These are phyloP conservation scores for Fusarium sp. DNA, from an alignment of 2,329 filamentous ascomycete species.

Conservation along the genomic window DNA sequence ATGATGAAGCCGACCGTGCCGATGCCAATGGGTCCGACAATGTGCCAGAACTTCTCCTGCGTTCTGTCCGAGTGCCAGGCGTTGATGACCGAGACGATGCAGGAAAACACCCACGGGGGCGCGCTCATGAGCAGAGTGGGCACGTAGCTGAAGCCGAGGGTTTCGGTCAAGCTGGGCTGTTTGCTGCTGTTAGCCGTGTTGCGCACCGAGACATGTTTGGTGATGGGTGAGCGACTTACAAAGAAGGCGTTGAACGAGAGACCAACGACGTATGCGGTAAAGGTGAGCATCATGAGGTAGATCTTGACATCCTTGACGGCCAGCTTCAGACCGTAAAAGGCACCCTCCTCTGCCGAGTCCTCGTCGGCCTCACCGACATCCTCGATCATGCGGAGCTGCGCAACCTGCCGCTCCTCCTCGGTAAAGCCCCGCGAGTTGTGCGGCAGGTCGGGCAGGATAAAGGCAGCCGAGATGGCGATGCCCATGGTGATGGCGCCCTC, in stretches of 20 bases:
- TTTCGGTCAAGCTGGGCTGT: slow-evolving; percentile 58
- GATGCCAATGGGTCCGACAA: slow-evolving; percentile 60
- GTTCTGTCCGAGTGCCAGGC: slow-evolving; percentile 65
- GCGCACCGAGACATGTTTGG: neutral
- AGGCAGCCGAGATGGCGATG: slow-evolving; percentile 56
- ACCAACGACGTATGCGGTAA: slow-evolving; percentile 68
- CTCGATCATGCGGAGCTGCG: slow-evolving; percentile 64
- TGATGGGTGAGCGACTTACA: slow-evolving; percentile 12
- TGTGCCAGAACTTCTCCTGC: slow-evolving; percentile 69
- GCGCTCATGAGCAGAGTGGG: slow-evolving; percentile 65
- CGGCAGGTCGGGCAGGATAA: slow-evolving; percentile 64
- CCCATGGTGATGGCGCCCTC: slow-evolving; percentile 63
- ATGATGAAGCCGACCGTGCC: slow-evolving; percentile 68
- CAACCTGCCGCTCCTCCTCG: slow-evolving; percentile 64
- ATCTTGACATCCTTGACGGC: slow-evolving; percentile 69
- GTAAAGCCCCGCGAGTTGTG: slow-evolving; percentile 66
- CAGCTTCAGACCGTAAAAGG: slow-evolving; percentile 65
- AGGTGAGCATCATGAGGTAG: slow-evolving; percentile 70
- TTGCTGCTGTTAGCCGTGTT: neutral
- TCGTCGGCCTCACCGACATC: slow-evolving; percentile 66
- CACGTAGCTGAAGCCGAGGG: slow-evolving; percentile 61
- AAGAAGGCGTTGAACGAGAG: slow-evolving; percentile 68
- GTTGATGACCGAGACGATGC: slow-evolving; percentile 63
- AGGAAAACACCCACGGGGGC: slow-evolving; percentile 67
- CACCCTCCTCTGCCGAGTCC: slow-evolving; percentile 59